phyloP scores from a whole-genome alignment of 192 early-diverging fungal genomes.

The Jimgerdemannia lactiflua region DNA sequence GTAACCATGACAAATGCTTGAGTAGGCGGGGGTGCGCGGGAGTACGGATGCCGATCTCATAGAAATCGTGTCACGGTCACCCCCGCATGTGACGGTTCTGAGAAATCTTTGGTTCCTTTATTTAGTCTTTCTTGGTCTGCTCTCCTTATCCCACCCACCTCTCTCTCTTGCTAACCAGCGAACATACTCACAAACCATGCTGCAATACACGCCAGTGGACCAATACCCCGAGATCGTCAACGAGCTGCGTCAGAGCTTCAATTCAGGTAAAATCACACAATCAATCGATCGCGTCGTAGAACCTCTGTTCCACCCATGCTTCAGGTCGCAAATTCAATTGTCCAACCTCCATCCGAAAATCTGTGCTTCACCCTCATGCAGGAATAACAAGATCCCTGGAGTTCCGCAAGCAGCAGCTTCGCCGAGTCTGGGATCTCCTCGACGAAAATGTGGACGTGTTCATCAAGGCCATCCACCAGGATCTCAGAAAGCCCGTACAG shows the following conservation, averaged over 20 bases:
- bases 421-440: constrained; percentile 53
- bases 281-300: background rate
- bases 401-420: constrained; percentile 60
- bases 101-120: too few species aligned
- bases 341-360: background rate
- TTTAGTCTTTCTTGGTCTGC: too few species aligned
- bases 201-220: background rate
- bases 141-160: too few species aligned
- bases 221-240: constrained; percentile 20
- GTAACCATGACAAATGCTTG: too few species aligned
- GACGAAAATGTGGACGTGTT: constrained; percentile 56
- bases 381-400: constrained; percentile 38
- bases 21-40: too few species aligned
- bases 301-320: too few species aligned
- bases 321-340: background rate
- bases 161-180: too few species aligned
- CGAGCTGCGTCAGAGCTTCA: constrained; percentile 32
- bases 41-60: too few species aligned
- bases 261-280: constrained; percentile 10
- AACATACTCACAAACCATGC: background rate
- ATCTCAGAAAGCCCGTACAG: constrained; percentile 51
- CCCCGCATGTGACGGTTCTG: too few species aligned
- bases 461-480: constrained; percentile 50
- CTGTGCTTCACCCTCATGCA: background rate
- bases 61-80: too few species aligned